These are phyloP conservation scores for Apophysomyces sp. DNA, from an alignment of 371 early-diverging fungal species.

Conservation along the genomic window DNA sequence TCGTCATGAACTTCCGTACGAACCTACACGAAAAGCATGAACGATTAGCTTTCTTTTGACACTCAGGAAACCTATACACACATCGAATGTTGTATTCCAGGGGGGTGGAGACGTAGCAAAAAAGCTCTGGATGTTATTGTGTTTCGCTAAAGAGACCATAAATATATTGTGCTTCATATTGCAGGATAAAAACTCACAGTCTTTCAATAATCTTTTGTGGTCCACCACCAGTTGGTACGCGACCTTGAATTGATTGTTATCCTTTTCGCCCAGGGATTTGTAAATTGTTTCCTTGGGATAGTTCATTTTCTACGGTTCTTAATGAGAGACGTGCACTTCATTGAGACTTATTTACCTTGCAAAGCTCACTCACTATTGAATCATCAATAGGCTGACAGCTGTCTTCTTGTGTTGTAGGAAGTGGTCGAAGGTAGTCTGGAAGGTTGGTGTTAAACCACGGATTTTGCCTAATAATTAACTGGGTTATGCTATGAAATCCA, in stretches of 20 bases:
- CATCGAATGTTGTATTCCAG: slow-evolving; percentile 56
- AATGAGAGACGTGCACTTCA: background rate
- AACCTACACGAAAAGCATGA: background rate
- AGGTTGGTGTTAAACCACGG: slow-evolving; percentile 90
- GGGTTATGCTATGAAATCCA: background rate
- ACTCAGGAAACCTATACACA: slow-evolving; percentile 3
- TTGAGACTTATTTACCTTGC: slow-evolving; percentile 54
- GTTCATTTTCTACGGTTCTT: slow-evolving; percentile 68
- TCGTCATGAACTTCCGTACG: slow-evolving; percentile 6
- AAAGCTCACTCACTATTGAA: slow-evolving; percentile 71
- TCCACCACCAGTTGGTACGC: slow-evolving; percentile 92
- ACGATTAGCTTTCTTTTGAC: background rate
- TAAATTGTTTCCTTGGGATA: slow-evolving; percentile 68
- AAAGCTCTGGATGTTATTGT: slow-evolving; percentile 61
- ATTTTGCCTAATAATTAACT: slow-evolving; percentile 55
- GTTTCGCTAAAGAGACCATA: slow-evolving; percentile 17
- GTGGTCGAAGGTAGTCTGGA: slow-evolving; percentile 87
- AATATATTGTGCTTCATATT: background rate
- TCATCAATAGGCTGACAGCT: slow-evolving; percentile 69
- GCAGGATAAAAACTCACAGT: slow-evolving; percentile 44
- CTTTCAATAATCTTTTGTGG: slow-evolving; percentile 72
- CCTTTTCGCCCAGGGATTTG: slow-evolving; percentile 70
- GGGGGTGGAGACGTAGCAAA: slow-evolving; percentile 67
- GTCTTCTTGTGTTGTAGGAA: slow-evolving; percentile 68
- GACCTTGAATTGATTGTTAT: slow-evolving; percentile 91